Base-by-base conservation (phyloP, 1,139 yeast species). In the Sugiyamaella xylanicola region DNA sequence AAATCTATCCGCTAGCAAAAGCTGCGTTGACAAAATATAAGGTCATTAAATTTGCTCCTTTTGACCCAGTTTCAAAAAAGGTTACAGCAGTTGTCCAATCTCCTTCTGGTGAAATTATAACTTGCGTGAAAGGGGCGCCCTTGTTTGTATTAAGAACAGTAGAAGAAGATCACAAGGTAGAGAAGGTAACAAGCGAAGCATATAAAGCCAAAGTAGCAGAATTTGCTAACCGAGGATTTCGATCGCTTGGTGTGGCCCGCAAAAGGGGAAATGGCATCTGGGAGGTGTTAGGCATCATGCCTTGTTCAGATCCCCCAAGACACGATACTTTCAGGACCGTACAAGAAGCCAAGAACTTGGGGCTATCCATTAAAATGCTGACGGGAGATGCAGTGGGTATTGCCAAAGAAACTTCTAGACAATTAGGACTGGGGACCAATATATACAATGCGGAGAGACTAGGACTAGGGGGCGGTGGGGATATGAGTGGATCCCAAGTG, bases 371-470 rank as follows among this genome's bases (percentile, higher is more conserved):
- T 63, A 83, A 83, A 79, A 83, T 83, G 87, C 79, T 83, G 71
- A 83, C 87, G 72, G 87, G 87, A 75, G 87, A 83, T 75, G 87
- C 87, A 74, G 87, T 83, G 64, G 87, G 87, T 74, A 83, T 83
- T 75, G 87, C 87, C 66, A 80, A 82, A 76, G 87, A 83, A 74
- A 83, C 87, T 65, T 81, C 85, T 70, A 80, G 86, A 70, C 87
- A 83, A 75, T 79, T 83, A 68, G 87, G 87, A 69, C 77, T 83
- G 65, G 87, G 87, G 71, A 82, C 86, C 63, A 83, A 83, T 79
- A 83, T 83, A 69, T 83, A 83, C 75, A 85, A 83, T 73, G 87
- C 87, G 61, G 87, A 83, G 74, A 79, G 83, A 73, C 81, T 83
- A 68, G 87, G 87, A 74, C 79, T 83, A 64, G 83, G 85, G 65